Conservation (phyloP, 371 early-diverging fungal species). For the Nematocida ausubeli region DNA sequence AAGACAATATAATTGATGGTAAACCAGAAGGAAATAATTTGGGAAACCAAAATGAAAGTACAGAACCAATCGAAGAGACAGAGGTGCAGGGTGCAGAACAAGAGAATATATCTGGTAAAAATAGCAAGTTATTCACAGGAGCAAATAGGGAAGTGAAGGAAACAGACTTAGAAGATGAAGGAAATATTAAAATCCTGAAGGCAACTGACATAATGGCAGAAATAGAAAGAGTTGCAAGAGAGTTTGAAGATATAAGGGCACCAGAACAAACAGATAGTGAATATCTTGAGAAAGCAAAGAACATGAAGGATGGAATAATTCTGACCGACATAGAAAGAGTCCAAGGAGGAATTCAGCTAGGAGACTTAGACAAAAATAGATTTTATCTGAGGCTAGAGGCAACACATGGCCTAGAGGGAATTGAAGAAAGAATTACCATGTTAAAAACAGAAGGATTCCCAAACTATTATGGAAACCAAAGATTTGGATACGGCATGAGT, state of each 20-base stretch:
- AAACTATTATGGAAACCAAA: slow-evolving; percentile 96
- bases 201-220: neutral
- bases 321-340: slow-evolving; percentile 25
- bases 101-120: neutral
- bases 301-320: neutral
- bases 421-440: neutral
- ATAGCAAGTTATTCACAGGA: neutral
- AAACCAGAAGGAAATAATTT: neutral
- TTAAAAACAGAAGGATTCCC: slow-evolving; percentile 71
- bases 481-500: slow-evolving; percentile 83
- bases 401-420: neutral
- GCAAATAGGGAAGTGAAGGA: neutral
- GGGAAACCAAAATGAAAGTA: neutral
- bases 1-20: neutral
- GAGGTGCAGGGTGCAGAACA: neutral
- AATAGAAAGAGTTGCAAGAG: neutral
- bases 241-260: neutral
- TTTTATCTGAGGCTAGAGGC: slow-evolving; percentile 34
- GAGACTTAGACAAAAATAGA: slow-evolving; percentile 32
- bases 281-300: neutral
- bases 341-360: neutral
- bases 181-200: neutral
- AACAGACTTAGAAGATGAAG: neutral
- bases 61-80: neutral
- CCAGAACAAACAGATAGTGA: neutral